Evolutionary conservation across 371 early-diverging fungal species (phyloP), one percentile per base, ranked within the genome.

Genomic region (Mortierella sp.): DNA sequence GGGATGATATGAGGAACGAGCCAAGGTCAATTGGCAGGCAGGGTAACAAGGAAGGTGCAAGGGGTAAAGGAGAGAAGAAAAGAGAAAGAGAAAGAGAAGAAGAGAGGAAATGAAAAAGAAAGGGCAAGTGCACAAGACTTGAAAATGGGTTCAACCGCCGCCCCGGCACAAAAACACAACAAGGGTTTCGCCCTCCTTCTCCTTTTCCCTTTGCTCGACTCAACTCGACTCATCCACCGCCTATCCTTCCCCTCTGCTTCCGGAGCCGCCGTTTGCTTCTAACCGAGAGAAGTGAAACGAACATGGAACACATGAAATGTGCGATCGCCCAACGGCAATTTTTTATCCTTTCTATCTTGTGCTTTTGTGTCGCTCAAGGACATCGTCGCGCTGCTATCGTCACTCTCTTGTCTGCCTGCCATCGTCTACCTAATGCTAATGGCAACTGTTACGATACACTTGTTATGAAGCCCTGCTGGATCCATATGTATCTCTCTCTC

Each of bases 251-350:
- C 31, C 26, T 8, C 10, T 8, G 8, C 26, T n/a, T n/a, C 55
- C 55, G 55, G 55, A 55, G 55, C n/a, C 8, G 10, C 6, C 8
- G n/a, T n/a, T 13, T 55, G 55, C 28, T n/a, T 16, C 3, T 59
- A 26, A 28, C 59, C 59, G 59, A 59, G 31, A 46, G 48, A 46
- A 46, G 48, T 11, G 13, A 13, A 46, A 1, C 1, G 13, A 28
- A 28, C 24, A n/a, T n/a, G n/a, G n/a, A n/a, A n/a, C n/a, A n/a
- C n/a, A n/a, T n/a, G n/a, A 57, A 28, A 72, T 19, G 19, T 53
- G 53, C 51, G 70, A 31, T 70, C 46, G 70, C 70, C 46, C 70
- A 26, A 70, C 70, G 48, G 70, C 70, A 48, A 26, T 5, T 46
- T 44, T 28, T 43, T 70, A 44, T 46, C 46, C 48, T 40, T 46